A percentile compares a stretch with the other conserved stretches of the same genome.
phyloP scores from a whole-genome alignment of 2,329 filamentous ascomycete species.

The Akanthomyces dipterigenus region DNA sequence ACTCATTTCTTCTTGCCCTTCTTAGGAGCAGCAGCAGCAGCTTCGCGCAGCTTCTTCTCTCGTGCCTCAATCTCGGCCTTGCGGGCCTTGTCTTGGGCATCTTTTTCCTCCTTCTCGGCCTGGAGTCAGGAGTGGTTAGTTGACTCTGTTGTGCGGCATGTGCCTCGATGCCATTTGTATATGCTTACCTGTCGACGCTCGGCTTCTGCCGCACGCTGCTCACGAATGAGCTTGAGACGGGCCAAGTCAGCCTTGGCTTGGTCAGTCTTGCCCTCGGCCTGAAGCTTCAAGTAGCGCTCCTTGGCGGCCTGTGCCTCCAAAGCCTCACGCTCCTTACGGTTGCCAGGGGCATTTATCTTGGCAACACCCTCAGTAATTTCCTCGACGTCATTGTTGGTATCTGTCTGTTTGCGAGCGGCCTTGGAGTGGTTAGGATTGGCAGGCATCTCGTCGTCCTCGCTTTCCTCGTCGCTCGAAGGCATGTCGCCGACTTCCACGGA shows the following conservation, averaged over 20 bases:
- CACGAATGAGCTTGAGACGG: constrained; percentile 70
- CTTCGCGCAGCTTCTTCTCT: constrained; percentile 50
- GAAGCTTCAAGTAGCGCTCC: constrained; percentile 84
- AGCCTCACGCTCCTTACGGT: constrained; percentile 59
- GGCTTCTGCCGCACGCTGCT: constrained; percentile 79
- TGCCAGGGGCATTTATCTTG: constrained; percentile 42
- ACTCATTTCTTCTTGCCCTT: constrained; percentile 42
- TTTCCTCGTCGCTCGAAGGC: constrained; percentile 61
- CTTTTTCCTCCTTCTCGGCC: constrained; percentile 53
- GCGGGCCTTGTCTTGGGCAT: constrained; percentile 43
- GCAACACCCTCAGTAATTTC: constrained; percentile 49
- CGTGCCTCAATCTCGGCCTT: constrained; percentile 46
- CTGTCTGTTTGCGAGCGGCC: constrained; percentile 55
- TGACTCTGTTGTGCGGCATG: not conserved
- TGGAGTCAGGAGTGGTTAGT: constrained; percentile 22
- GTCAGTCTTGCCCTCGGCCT: constrained; percentile 93
- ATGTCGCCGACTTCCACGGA: constrained; percentile 78
- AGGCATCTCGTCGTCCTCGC: constrained; percentile 57
- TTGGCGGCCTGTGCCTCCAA: constrained; percentile 81
- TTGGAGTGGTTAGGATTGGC: constrained; percentile 91
- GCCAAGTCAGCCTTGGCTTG: constrained; percentile 87
- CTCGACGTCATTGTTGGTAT: constrained; percentile 35
- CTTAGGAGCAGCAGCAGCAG: constrained; percentile 44
- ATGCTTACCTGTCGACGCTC: constrained; percentile 67
- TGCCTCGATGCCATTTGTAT: not conserved